Percentiles rank a stretch among this genome's conserved stretches.
Evolutionary conservation across 768 basidiomycete genomes (phyloP).

Genomic region (Mycena capillaripes): DNA sequence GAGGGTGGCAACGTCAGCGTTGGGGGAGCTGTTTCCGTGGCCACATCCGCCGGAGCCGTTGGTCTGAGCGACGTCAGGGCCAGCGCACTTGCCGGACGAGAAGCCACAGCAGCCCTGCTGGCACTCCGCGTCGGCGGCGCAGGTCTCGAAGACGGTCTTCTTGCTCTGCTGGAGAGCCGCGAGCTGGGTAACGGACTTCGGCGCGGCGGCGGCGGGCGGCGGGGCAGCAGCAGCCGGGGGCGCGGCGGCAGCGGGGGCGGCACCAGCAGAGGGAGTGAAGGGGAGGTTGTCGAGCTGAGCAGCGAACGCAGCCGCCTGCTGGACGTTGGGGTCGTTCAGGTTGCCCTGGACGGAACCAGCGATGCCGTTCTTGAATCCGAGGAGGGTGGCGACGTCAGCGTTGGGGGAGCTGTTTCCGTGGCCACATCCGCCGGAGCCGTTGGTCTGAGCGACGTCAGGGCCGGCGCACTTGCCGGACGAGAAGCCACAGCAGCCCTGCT

Average conservation of each 20-base stretch:
- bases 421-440: slow-evolving; percentile 42
- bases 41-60: slow-evolving; percentile 43
- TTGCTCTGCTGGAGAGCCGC: slow-evolving; percentile 18
- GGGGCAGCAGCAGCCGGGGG: slow-evolving; percentile 6
- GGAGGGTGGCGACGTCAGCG: slow-evolving; percentile 38
- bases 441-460: slow-evolving; percentile 40
- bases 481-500: slow-evolving; percentile 44
- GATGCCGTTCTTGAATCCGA: slow-evolving; percentile 27
- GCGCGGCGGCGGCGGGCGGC: neutral
- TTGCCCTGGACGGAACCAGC: neutral
- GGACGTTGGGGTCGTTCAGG: slow-evolving; percentile 2
- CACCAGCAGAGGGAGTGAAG: slow-evolving; percentile 15
- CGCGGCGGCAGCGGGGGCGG: slow-evolving; percentile 12
- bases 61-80: slow-evolving; percentile 40
- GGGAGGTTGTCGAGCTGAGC: slow-evolving; percentile 23
- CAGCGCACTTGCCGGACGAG: slow-evolving; percentile 41
- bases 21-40: slow-evolving; percentile 36
- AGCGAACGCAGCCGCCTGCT: slow-evolving; percentile 5
- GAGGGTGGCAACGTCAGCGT: slow-evolving; percentile 37
- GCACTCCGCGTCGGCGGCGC: slow-evolving; percentile 39
- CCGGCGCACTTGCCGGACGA: slow-evolving; percentile 43
- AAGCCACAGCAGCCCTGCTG: slow-evolving; percentile 43
- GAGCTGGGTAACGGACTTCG: neutral
- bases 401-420: slow-evolving; percentile 40
- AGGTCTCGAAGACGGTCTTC: slow-evolving; percentile 31